These are phyloP conservation scores for Colletotrichum gigasporum DNA, from an alignment of 2,329 filamentous ascomycete genomes.

Conservation along the genomic window DNA sequence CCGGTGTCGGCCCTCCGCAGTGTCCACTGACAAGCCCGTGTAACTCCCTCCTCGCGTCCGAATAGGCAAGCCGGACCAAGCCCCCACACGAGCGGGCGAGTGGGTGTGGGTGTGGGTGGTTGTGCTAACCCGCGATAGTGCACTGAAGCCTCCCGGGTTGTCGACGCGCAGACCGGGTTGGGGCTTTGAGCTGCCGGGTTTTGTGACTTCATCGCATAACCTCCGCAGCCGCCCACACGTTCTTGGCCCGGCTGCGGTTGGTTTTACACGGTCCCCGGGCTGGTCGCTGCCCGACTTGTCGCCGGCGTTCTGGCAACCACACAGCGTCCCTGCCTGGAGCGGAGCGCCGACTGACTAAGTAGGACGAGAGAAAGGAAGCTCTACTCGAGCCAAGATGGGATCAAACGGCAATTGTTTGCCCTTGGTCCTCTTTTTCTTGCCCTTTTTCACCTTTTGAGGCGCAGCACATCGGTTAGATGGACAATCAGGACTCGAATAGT, in stretches of 20 bases:
- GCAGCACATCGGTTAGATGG: slow-evolving; percentile 2
- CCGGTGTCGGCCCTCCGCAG: slow-evolving; percentile 18
- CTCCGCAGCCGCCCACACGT: background rate
- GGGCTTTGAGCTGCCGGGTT: slow-evolving; percentile 9
- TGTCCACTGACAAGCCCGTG: slow-evolving; percentile 5
- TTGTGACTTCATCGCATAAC: slow-evolving; percentile 17
- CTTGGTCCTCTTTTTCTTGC: background rate
- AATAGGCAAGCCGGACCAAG: no score
- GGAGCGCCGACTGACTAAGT: slow-evolving; percentile 23
- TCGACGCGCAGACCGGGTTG: background rate
- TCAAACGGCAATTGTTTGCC: slow-evolving; percentile 27
- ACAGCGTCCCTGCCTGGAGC: background rate
- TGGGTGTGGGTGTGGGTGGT: no score
- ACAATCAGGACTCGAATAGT: background rate
- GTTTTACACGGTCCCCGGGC: background rate
- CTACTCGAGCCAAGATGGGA: slow-evolving; percentile 25
- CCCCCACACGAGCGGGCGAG: no score
- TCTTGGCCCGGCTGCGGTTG: background rate
- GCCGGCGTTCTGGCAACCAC: background rate
- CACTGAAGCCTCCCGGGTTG: no score
- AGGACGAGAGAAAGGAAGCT: slow-evolving; percentile 15
- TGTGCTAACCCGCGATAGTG: no score
- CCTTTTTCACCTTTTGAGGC: slow-evolving; percentile 8
- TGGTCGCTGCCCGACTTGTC: background rate
- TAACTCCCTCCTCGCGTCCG: no score